Percentiles rank a stretch among this genome's conserved stretches.
Conservation (phyloP, 148 eudicot genomes). For the Chenopodium quinoa region DNA sequence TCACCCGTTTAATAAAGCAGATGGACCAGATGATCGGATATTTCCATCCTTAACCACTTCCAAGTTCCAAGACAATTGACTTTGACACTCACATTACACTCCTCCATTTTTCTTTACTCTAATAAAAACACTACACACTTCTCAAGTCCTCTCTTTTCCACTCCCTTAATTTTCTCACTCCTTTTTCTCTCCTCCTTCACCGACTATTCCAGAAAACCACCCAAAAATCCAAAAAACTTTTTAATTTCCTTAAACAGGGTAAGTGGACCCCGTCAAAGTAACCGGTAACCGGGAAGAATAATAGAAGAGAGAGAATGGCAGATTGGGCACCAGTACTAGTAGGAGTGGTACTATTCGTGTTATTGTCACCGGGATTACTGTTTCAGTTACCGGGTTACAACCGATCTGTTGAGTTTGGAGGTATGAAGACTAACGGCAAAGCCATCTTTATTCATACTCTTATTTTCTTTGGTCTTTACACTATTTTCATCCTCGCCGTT, state of each 20-base stretch:
- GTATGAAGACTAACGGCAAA: constrained; percentile 56
- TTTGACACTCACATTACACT: no score
- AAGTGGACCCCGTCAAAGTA: background rate
- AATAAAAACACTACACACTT: background rate
- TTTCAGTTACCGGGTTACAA: constrained; percentile 54
- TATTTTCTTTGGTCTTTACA: constrained; percentile 44
- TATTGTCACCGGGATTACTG: constrained; percentile 53
- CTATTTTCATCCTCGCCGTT: constrained; percentile 42
- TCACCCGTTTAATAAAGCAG: no score
- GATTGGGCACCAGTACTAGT: constrained; percentile 72
- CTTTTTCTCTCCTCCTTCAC: background rate
- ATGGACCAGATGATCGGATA: no score
- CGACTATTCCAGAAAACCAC: background rate
- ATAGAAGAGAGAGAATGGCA: constrained; percentile 29
- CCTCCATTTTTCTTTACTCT: background rate
- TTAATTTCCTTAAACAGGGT: no score
- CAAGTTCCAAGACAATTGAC: background rate
- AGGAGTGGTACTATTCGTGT: constrained; percentile 57
- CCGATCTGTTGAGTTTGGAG: constrained; percentile 49
- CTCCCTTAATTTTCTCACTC: background rate
- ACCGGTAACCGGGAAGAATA: background rate
- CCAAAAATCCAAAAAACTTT: background rate
- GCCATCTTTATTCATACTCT: constrained; percentile 48
- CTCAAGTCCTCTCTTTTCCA: background rate
- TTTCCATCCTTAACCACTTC: no score